Evolutionary conservation across 2,329 filamentous ascomycete species (phyloP), one percentile per base, ranked within the genome.

Genomic region (Stenocarpella maydis): DNA sequence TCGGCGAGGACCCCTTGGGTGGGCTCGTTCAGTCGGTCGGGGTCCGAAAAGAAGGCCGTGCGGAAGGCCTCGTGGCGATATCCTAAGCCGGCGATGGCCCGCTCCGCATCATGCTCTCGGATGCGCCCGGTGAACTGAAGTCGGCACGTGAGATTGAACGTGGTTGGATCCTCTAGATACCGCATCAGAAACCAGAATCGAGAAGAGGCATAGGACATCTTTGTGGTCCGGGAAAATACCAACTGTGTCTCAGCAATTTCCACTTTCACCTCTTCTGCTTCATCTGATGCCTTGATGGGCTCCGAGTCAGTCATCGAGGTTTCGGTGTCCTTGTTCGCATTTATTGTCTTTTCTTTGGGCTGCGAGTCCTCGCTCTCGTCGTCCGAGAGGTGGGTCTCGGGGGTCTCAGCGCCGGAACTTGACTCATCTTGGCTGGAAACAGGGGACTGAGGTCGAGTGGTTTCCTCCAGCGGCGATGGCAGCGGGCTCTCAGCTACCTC

Each of bases 161-260:
- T 77, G 0, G 77, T 80, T 21, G 74, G 73, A 65, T 85, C 78
- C 6, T 81, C 71, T 10, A 82, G 24, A 6, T 74, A 76, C 12
- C 72, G 71, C 8, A 69, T 69, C 2, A 81, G 69, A 66, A 82
- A 80, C 80, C 80, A 84, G 68, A 83, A 82, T 2, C 81, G 74
- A 0, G 78, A 77, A 71, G 84, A 81, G 9, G 72, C 77, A 28
- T 78, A 77, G 3, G 82, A 81, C 73, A 84, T 79, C 55, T 61
- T 61, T 61, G 55, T 61, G 8, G 55, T 61, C 55, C 55, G 55
- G 55, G 28, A 61, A 61, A 61, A 61, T 61, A 61, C 55, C 55
- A 61, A 61, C 55, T 61, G 24, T 61, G 55, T 61, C n/a, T 61
- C 55, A 47, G 55, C 39, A 61, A 61, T 61, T 61, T 61, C 41